A percentile compares a stretch with the other conserved stretches of the same genome.
phyloP scores from a whole-genome alignment of 2,329 filamentous ascomycete species.

The Penicillium sp. region DNA sequence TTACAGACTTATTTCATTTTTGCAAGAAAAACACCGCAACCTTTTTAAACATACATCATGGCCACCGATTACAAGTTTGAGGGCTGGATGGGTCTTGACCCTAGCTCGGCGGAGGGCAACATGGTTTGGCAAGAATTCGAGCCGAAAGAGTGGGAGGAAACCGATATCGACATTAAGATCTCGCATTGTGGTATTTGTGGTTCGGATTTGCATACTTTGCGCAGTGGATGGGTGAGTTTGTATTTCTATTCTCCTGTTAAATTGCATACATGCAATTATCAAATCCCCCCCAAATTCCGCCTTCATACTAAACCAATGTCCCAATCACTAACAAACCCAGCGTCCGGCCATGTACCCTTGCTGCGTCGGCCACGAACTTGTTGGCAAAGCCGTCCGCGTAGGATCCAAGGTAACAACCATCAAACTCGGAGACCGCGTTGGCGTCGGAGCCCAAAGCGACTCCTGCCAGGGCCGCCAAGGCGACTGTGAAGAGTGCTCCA shows the following conservation, averaged over 20 bases:
- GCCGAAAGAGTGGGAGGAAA: slow-evolving; percentile 67
- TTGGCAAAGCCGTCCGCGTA: slow-evolving; percentile 60
- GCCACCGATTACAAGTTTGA: slow-evolving; percentile 53
- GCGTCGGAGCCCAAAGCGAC: slow-evolving; percentile 63
- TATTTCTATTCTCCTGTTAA: not conserved
- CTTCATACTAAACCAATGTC: not conserved
- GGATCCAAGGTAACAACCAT: slow-evolving; percentile 45
- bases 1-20: not conserved
- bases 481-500: slow-evolving; percentile 56
- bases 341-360: slow-evolving; percentile 41
- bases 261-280: too few species aligned
- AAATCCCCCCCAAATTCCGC: too few species aligned
- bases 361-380: slow-evolving; percentile 66
- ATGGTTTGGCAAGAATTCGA: slow-evolving; percentile 59
- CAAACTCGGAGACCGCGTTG: slow-evolving; percentile 41
- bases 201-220: slow-evolving; percentile 59
- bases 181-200: slow-evolving; percentile 67
- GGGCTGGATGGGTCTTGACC: slow-evolving; percentile 58
- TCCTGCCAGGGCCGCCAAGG: slow-evolving; percentile 50
- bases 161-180: slow-evolving; percentile 65
- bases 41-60: slow-evolving; percentile 7
- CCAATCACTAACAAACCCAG: slow-evolving; percentile 13
- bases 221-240: slow-evolving; percentile 47
- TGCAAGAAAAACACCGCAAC: not conserved
- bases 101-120: slow-evolving; percentile 52